phyloP scores from a whole-genome alignment of 129 eudicot genomes.

The Logfia minima region DNA sequence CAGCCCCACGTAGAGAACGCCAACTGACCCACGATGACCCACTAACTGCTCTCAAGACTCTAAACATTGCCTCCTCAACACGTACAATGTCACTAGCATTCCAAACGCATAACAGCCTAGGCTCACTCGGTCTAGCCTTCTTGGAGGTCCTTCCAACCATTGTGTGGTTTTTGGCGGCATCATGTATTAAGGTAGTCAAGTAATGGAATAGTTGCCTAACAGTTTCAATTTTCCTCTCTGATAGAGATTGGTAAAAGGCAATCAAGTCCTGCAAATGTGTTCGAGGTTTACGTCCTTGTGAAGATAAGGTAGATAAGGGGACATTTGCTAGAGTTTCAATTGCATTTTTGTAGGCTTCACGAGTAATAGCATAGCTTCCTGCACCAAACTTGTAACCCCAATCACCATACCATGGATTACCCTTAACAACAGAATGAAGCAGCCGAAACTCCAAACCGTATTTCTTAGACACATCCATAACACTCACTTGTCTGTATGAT shows the following conservation, averaged over 20 bases:
- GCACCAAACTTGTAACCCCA: slow-evolving; percentile 95
- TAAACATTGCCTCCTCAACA: slow-evolving; percentile 85
- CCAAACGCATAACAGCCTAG: slow-evolving; percentile 64
- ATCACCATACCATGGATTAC: slow-evolving; percentile 89
- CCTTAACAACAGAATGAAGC: slow-evolving; percentile 71
- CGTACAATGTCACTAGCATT: slow-evolving; percentile 48
- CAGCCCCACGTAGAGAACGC: slow-evolving; percentile 89
- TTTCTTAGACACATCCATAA: slow-evolving; percentile 93
- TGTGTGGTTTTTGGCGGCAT: slow-evolving; percentile 35
- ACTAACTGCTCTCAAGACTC: slow-evolving; percentile 71
- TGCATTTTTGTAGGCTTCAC: slow-evolving; percentile 55
- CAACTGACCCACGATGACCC: slow-evolving; percentile 87
- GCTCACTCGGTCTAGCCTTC: slow-evolving; percentile 44
- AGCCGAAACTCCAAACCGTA: slow-evolving; percentile 77
- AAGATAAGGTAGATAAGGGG: slow-evolving; percentile 52
- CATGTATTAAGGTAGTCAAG: slow-evolving; percentile 56
- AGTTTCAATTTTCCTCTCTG: slow-evolving; percentile 64
- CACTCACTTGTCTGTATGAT: slow-evolving; percentile 68
- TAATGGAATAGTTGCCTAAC: slow-evolving; percentile 61
- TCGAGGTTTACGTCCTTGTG: slow-evolving; percentile 73
- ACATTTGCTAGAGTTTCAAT: slow-evolving; percentile 59
- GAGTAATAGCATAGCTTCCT: slow-evolving; percentile 80
- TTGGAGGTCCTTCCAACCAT: slow-evolving; percentile 38
- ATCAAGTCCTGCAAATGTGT: slow-evolving; percentile 72
- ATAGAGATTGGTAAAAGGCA: slow-evolving; percentile 64